Percentiles rank a stretch among this genome's conserved stretches.
Conservation (phyloP, 83 land plant genomes). For the Picea engelmannii region DNA sequence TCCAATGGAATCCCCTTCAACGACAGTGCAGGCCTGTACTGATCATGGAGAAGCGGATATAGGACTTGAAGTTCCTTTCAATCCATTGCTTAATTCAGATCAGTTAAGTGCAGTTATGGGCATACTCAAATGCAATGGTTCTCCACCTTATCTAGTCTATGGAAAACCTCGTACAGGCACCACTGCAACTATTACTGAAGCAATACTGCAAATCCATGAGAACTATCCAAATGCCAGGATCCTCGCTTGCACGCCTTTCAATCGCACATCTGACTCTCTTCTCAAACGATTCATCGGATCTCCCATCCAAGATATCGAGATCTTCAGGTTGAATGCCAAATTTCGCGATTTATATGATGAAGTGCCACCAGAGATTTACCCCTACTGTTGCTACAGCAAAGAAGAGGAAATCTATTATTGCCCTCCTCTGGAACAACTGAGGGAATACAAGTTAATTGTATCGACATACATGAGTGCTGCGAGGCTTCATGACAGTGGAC, state of each 20-base stretch:
- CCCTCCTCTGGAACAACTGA: conserved; percentile 50
- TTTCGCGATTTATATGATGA: conserved; percentile 63
- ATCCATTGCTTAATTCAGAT: conserved; percentile 62
- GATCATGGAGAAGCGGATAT: neutral
- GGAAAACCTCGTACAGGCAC: conserved; percentile 99
- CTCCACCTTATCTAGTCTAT: conserved; percentile 80
- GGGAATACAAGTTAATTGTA: conserved; percentile 59
- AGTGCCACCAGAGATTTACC: conserved; percentile 35
- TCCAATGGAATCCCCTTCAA: conserved; percentile 37
- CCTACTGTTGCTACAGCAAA: conserved; percentile 42
- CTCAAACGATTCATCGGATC: conserved; percentile 49
- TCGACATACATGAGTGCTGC: conserved; percentile 80
- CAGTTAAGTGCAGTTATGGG: conserved; percentile 59
- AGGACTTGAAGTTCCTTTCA: conserved; percentile 36
- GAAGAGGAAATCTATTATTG: conserved; percentile 47
- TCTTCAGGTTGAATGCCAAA: conserved; percentile 81
- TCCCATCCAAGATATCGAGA: conserved; percentile 32
- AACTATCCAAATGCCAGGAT: conserved; percentile 36
- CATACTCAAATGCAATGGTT: conserved; percentile 80
- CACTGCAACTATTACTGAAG: conserved; percentile 81
- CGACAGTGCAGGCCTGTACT: neutral
- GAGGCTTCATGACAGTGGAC: conserved; percentile 56
- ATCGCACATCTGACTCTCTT: conserved; percentile 79
- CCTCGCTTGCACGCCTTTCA: conserved; percentile 90
- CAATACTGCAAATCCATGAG: conserved; percentile 74